Conservation (phyloP, 305 asterid species). For the Lippia alba region DNA sequence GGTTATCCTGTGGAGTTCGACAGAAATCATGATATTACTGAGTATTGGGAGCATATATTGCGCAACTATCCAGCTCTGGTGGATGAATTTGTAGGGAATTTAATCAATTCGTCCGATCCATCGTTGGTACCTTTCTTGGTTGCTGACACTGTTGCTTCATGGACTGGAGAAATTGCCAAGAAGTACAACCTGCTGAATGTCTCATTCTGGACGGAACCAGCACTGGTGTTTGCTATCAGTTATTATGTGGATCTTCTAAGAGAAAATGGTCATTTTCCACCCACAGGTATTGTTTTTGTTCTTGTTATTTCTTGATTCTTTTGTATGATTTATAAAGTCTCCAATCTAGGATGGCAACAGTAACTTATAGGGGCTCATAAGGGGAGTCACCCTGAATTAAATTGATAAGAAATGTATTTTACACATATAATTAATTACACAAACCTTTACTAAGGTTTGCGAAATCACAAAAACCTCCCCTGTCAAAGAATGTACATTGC, state of each 20-base stretch:
- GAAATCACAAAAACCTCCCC: no score
- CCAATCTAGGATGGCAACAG: no score
- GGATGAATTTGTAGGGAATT: conserved; percentile 44
- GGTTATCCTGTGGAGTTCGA: conserved; percentile 51
- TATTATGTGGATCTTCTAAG: conserved; percentile 42
- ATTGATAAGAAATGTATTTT: no score
- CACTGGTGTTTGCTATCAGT: conserved; percentile 46
- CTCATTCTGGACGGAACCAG: conserved; percentile 58
- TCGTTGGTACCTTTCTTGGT: conserved; percentile 38
- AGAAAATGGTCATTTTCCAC: conserved; percentile 55
- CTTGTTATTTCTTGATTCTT: no score
- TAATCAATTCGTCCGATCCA: conserved; percentile 26
- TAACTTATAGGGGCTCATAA: no score
- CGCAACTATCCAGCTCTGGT: conserved; percentile 42
- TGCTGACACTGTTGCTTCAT: conserved; percentile 42
- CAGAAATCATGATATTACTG: conserved; percentile 36
- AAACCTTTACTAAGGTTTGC: no score
- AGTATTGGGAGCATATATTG: conserved; percentile 42
- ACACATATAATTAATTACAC: no score
- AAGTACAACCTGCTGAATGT: conserved; percentile 47
- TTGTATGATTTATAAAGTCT: no score
- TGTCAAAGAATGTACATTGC: no score
- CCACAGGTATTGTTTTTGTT: conserved; percentile 15
- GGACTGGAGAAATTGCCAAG: conserved; percentile 41
- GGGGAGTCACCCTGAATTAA: no score